phyloP scores from a whole-genome alignment of 1,139 yeast genomes.

The Geotrichum bryndzae region DNA sequence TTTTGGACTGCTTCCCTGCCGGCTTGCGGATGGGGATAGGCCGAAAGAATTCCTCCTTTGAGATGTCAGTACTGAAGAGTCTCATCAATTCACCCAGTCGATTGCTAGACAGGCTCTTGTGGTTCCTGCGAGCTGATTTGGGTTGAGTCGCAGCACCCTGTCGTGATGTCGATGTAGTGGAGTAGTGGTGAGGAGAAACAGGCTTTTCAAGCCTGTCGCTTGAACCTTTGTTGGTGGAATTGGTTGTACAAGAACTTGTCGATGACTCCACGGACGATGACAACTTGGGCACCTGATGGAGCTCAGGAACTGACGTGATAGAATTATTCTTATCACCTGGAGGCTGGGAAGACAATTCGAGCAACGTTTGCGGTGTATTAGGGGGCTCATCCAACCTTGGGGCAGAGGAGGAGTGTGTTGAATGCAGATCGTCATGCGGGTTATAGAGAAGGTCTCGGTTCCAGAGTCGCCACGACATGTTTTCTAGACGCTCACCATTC shows the following conservation, averaged over 20 bases:
- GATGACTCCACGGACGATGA: constrained; percentile 20
- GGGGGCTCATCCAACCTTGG: background rate
- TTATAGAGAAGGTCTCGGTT: constrained; percentile 40
- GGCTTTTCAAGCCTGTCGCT: constrained; percentile 8
- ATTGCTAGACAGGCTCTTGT: constrained; percentile 1
- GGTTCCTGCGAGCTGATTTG: background rate
- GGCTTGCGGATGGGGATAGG: background rate
- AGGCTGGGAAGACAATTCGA: background rate
- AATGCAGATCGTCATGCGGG: background rate
- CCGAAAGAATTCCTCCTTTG: background rate
- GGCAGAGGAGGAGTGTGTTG: background rate
- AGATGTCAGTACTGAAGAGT: constrained; percentile 6
- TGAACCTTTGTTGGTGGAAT: constrained; percentile 10
- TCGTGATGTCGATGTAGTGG: background rate
- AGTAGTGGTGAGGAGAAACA: background rate
- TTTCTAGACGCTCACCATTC: constrained; percentile 52
- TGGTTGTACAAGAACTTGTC: constrained; percentile 15
- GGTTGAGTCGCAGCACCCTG: background rate
- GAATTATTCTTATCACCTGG: background rate
- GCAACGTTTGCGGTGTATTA: background rate
- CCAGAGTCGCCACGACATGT: constrained; percentile 55
- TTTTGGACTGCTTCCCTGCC: background rate
- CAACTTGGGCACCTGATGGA: constrained; percentile 19
- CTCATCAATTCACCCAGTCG: constrained; percentile 6
- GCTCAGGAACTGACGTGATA: constrained; percentile 10